phyloP scores from a whole-genome alignment of 1,284 basidiomycete species.

The Melampsora americana region DNA sequence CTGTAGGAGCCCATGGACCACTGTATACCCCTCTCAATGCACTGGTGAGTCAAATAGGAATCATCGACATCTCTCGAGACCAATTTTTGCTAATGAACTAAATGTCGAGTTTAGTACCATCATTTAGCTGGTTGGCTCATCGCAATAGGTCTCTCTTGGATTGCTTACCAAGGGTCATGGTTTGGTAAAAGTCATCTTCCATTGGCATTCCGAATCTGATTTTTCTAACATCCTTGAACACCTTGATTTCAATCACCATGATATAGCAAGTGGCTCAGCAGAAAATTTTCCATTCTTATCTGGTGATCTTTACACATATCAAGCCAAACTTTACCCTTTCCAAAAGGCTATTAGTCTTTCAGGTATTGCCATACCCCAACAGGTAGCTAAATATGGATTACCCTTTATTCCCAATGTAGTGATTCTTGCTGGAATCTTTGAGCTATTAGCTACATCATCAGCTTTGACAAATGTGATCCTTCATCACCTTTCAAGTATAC shows the following conservation, averaged over 20 bases:
- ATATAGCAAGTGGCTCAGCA: background rate
- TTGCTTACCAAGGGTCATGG: constrained; percentile 33
- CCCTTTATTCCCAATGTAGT: constrained; percentile 3
- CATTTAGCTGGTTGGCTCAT: constrained; percentile 19
- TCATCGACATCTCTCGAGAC: background rate
- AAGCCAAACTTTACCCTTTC: constrained; percentile 2
- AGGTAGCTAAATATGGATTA: background rate
- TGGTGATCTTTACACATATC: constrained; percentile 6
- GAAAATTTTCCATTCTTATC: background rate
- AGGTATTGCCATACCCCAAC: background rate
- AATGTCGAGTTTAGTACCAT: constrained; percentile 22
- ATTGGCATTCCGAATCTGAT: background rate
- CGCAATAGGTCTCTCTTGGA: constrained; percentile 32
- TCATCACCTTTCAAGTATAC: constrained; percentile 1
- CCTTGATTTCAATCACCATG: background rate
- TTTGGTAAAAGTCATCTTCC: constrained; percentile 15
- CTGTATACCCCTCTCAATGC: constrained; percentile 5
- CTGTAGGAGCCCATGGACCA: constrained; percentile 8
- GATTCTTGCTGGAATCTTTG: background rate
- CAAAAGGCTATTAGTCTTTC: background rate
- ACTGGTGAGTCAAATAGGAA: background rate
- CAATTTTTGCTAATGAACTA: background rate
- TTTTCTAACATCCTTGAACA: background rate
- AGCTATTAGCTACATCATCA: constrained; percentile 28
- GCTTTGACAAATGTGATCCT: constrained; percentile 31